A percentile compares a stretch with the other conserved stretches of the same genome.
Evolutionary conservation across 73 alveolate genomes (phyloP).

Genomic region (Paramecium sonneborni): DNA sequence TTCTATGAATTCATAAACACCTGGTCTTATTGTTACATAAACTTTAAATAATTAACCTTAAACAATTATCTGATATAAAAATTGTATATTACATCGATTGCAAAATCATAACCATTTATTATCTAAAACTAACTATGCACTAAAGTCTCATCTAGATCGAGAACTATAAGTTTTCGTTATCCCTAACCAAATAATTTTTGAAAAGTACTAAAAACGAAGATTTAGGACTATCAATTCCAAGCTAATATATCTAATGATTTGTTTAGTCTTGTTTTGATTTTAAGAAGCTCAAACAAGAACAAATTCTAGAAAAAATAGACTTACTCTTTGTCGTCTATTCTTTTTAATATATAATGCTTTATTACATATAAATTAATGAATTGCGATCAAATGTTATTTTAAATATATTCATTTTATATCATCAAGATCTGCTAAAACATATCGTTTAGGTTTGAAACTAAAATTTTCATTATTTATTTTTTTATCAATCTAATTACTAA

Average conservation of each 20-base stretch:
- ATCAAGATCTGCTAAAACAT: background rate
- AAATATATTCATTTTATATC: background rate
- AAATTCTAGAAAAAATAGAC: background rate
- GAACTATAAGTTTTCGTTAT: constrained; percentile 66
- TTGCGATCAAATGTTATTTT: background rate
- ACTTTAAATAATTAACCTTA: constrained; percentile 57
- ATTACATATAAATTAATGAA: background rate
- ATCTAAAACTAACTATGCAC: constrained; percentile 71
- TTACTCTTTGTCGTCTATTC: background rate
- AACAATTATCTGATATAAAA: constrained; percentile 30
- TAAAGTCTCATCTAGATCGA: constrained; percentile 79
- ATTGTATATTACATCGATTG: constrained; percentile 17
- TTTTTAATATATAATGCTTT: background rate
- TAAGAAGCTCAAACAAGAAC: background rate
- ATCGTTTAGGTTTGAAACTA: background rate
- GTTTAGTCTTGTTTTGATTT: background rate
- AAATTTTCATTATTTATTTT: background rate
- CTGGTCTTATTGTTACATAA: constrained; percentile 83
- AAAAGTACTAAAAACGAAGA: constrained; percentile 1
- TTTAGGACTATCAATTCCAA: constrained; percentile 50
- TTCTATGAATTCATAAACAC: constrained; percentile 80
- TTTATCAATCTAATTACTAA: background rate
- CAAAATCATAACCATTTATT: constrained; percentile 59
- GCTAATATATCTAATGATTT: background rate
- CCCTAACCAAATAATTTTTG: background rate